These are phyloP conservation scores for Rhodotorula sphaerocarpa DNA, from an alignment of 768 basidiomycete species.

Conservation along the genomic window DNA sequence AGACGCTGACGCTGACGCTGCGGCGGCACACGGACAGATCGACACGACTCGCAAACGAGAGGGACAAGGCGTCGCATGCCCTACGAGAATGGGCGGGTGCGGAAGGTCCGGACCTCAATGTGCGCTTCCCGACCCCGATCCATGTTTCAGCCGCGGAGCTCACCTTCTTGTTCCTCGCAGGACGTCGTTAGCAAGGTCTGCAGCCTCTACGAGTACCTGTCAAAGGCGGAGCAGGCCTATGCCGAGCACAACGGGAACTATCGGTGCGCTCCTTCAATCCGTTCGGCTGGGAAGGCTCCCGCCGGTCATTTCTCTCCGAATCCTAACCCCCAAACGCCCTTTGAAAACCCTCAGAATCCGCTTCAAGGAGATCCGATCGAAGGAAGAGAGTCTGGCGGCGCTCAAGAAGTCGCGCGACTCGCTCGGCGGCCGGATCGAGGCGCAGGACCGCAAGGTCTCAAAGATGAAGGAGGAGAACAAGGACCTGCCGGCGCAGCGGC, in stretches of 20 bases:
- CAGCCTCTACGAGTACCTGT: slow-evolving; percentile 43
- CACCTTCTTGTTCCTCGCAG: background rate
- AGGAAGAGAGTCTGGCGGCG: slow-evolving; percentile 44
- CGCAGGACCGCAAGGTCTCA: slow-evolving; percentile 44
- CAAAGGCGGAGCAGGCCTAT: slow-evolving; percentile 33
- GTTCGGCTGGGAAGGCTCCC: no score
- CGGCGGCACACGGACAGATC: no score
- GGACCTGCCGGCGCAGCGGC: slow-evolving; percentile 43
- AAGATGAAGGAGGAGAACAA: slow-evolving; percentile 50
- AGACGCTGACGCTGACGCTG: no score
- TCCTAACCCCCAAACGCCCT: no score
- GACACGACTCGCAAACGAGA: slow-evolving; percentile 31
- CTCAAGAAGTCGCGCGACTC: slow-evolving; percentile 42
- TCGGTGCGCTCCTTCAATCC: slow-evolving; percentile 33
- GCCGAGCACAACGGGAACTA: slow-evolving; percentile 33
- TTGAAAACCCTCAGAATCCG: slow-evolving; percentile 39
- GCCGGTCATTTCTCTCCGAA: no score
- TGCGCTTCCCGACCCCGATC: background rate
- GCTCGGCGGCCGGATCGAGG: slow-evolving; percentile 44
- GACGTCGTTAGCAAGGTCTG: slow-evolving; percentile 44
- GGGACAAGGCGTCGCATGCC: slow-evolving; percentile 39
- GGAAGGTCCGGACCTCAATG: slow-evolving; percentile 46
- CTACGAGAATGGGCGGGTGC: slow-evolving; percentile 43
- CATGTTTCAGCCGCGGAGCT: background rate
- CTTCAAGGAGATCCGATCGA: slow-evolving; percentile 45